Evolutionary conservation across 208 protist genomes (phyloP), one percentile per base, ranked within the genome.

Genomic region (Leishmania braziliensis): DNA sequence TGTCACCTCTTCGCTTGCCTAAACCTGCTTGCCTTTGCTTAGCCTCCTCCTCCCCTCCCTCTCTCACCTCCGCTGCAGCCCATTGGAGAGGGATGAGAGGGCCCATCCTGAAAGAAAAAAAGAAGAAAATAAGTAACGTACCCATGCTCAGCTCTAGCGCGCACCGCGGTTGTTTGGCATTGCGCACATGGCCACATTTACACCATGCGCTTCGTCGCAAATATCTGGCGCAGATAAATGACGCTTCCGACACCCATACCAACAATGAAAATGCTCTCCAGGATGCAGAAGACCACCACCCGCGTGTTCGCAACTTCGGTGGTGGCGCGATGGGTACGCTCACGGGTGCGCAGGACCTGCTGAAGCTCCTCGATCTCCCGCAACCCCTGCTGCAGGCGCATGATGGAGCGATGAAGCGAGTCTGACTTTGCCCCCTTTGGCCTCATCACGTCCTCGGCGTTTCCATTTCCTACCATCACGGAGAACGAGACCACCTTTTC

Each of bases 221-320:
- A 97, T 69, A 96, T 90, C 14, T 82, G 78, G 33, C 85, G 79
- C n/a, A 98, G 77, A 76, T 95, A 96, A 53, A 91, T 77, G n/a
- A 98, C 81, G 72, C 95, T 96, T 3, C 86, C 86, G 53, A 93
- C 83, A 53, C 89, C 83, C 90, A 97, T 95, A 10, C 80, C 78
- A 0, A 88, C 85, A 65, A 97, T 90, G 29, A 92, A 84, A 46
- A 93, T 26, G 16, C 95, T 90, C 77, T 98, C 93, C 26, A 95
- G 12, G 26, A 94, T n/a, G 29, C 92, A 92, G 82, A 89, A 98
- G 2, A 95, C 48, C 16, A 98, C 79, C 9, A 98, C 93, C 36
- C 93, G 90, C 18, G 87, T 94, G 84, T 98, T 97, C 16, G 94
- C 94, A 29, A 88, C 85, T 88, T 98, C 94, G 14, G 87, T 90